Evolutionary conservation across 768 basidiomycete genomes (phyloP).

Genomic region (Rhodocollybia butyracea): DNA sequence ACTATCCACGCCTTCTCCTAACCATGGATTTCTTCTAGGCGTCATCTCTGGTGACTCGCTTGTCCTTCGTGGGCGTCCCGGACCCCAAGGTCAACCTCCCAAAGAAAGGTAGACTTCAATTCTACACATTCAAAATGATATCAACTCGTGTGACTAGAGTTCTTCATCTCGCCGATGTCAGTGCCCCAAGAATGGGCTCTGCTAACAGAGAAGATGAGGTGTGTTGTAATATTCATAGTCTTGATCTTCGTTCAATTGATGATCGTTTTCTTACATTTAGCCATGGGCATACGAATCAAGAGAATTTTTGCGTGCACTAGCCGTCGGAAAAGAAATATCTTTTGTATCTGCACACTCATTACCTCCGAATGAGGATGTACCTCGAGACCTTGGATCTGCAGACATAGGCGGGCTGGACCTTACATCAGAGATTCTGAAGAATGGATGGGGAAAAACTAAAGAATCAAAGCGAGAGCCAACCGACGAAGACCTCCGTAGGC

Average conservation of each 20-base stretch:
- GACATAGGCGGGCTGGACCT: conserved; percentile 74
- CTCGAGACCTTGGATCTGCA: conserved; percentile 77
- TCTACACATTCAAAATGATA: background rate
- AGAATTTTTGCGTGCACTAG: conserved; percentile 81
- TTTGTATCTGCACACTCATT: conserved; percentile 83
- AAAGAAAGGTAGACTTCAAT: conserved; percentile 69
- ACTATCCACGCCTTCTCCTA: background rate
- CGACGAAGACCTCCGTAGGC: conserved; percentile 70
- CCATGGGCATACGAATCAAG: conserved; percentile 91
- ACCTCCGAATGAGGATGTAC: conserved; percentile 68
- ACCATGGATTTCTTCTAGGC: conserved; percentile 39
- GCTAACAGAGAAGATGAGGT: conserved; percentile 88
- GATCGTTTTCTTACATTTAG: conserved; percentile 32
- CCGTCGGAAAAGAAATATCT: conserved; percentile 88
- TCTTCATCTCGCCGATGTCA: conserved; percentile 84
- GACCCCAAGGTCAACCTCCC: conserved; percentile 80
- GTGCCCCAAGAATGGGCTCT: conserved; percentile 82
- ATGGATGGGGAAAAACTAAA: conserved; percentile 93
- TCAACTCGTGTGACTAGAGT: conserved; percentile 44
- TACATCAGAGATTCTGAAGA: conserved; percentile 70
- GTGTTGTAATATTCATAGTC: no score
- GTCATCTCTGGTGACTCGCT: conserved; percentile 91
- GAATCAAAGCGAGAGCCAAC: conserved; percentile 82
- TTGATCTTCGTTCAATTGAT: background rate
- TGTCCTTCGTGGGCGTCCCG: conserved; percentile 72